Conservation (phyloP, 2,329 filamentous ascomycete genomes). For the Xylariaceae sp. region DNA sequence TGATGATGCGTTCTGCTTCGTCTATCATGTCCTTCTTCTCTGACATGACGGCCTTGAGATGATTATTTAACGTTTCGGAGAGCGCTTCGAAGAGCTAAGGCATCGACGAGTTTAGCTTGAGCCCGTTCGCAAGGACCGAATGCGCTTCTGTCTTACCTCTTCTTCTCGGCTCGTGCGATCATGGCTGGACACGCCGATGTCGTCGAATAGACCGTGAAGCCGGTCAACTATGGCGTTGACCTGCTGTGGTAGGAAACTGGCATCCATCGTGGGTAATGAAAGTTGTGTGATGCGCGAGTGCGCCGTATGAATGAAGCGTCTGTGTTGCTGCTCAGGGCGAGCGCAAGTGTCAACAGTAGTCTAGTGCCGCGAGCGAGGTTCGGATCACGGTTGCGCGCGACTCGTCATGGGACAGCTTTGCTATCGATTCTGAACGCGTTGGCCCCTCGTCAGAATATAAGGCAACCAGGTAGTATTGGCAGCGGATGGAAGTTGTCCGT, state of each 20-base stretch:
- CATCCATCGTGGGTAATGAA: slow-evolving; percentile 59
- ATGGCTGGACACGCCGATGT: slow-evolving; percentile 91
- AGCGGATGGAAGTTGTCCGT: too few relatives aligned
- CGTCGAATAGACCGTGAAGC: slow-evolving; percentile 91
- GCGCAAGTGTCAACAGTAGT: neutral
- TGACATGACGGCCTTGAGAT: slow-evolving; percentile 74
- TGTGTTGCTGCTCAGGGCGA: slow-evolving; percentile 2
- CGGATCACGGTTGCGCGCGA: slow-evolving; percentile 6
- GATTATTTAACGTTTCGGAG: slow-evolving; percentile 85
- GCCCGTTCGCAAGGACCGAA: too few relatives aligned
- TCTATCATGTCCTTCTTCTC: slow-evolving; percentile 92
- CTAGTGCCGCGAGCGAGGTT: slow-evolving; percentile 4
- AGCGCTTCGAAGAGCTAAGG: slow-evolving; percentile 80
- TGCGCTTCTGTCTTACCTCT: slow-evolving; percentile 57
- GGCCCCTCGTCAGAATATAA: too few relatives aligned
- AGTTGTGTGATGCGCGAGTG: slow-evolving; percentile 5
- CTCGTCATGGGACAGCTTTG: slow-evolving; percentile 15
- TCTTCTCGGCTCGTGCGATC: slow-evolving; percentile 85
- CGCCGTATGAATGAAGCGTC: neutral
- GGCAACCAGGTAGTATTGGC: too few relatives aligned
- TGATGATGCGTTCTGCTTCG: slow-evolving; percentile 80
- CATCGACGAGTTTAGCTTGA: slow-evolving; percentile 17
- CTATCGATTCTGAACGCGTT: neutral
- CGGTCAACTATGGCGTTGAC: slow-evolving; percentile 91
- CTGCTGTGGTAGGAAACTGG: slow-evolving; percentile 88